A percentile compares a stretch with the other conserved stretches of the same genome.
Evolutionary conservation across 1,139 yeast genomes (phyloP).

Genomic region (Scheffersomyces lignicola): DNA sequence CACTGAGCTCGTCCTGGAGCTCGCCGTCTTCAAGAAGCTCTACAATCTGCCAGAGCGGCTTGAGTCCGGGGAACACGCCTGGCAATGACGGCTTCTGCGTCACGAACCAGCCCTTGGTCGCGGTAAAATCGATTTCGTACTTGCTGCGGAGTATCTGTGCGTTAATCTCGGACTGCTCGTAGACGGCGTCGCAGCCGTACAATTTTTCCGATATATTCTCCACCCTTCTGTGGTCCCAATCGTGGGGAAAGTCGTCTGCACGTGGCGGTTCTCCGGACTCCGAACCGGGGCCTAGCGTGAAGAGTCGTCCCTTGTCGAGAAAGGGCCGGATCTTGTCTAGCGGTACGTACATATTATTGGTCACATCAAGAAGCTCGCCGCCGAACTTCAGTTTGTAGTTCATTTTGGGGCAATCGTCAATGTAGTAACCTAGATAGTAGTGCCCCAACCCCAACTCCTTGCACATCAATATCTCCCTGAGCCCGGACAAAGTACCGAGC

Average conservation of each 20-base stretch:
- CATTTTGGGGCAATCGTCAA: slow-evolving; percentile 82
- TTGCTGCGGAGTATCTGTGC: slow-evolving; percentile 17
- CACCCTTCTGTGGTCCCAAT: slow-evolving; percentile 14
- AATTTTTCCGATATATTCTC: slow-evolving; percentile 35
- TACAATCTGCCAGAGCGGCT: slow-evolving; percentile 48
- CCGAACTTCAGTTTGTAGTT: slow-evolving; percentile 77
- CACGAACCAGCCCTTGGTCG: background rate
- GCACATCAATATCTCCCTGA: slow-evolving; percentile 65
- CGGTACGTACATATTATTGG: slow-evolving; percentile 46
- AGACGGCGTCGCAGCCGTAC: slow-evolving; percentile 23
- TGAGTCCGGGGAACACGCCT: slow-evolving; percentile 49
- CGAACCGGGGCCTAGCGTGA: slow-evolving; percentile 29
- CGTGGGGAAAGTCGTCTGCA: slow-evolving; percentile 19
- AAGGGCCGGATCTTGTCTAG: slow-evolving; percentile 32
- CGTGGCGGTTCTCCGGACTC: slow-evolving; percentile 15
- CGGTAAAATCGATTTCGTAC: slow-evolving; percentile 6
- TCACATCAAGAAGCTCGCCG: slow-evolving; percentile 64
- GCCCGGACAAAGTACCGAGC: slow-evolving; percentile 75
- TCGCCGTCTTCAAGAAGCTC: slow-evolving; percentile 22
- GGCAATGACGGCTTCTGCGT: slow-evolving; percentile 27
- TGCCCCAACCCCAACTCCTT: slow-evolving; percentile 41
- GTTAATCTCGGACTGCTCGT: slow-evolving; percentile 21
- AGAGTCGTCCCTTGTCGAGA: slow-evolving; percentile 42
- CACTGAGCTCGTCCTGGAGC: slow-evolving; percentile 16
- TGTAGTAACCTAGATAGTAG: slow-evolving; percentile 76